These are phyloP conservation scores for Drechslerella dactyloides DNA, from an alignment of 2,329 filamentous ascomycete genomes.

Conservation along the genomic window DNA sequence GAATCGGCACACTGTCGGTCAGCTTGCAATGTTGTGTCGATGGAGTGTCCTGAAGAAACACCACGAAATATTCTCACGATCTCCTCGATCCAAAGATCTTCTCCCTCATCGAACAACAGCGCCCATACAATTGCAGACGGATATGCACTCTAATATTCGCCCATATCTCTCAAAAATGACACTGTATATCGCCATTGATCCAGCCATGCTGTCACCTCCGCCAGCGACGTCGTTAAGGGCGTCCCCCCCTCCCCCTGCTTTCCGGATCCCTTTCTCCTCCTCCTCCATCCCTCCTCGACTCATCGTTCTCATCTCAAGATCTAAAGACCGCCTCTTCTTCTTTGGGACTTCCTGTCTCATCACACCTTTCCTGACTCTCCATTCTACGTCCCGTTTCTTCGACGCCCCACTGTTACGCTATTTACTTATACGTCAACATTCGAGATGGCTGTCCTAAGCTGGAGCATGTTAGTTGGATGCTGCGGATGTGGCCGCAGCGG, in stretches of 20 bases:
- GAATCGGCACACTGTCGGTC: too few relatives aligned
- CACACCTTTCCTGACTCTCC: slow-evolving; percentile 16
- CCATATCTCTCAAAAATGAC: background rate
- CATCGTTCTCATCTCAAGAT: slow-evolving; percentile 21
- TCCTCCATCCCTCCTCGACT: slow-evolving; percentile 12
- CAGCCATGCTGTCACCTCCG: background rate
- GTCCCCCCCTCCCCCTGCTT: slow-evolving; percentile 39
- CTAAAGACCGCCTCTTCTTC: slow-evolving; percentile 26
- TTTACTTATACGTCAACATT: slow-evolving; percentile 33
- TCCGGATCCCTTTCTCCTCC: slow-evolving; percentile 18
- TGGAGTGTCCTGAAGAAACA: too few relatives aligned
- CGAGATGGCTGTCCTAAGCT: slow-evolving; percentile 36
- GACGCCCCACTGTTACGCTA: slow-evolving; percentile 27
- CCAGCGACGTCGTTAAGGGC: slow-evolving; percentile 18
- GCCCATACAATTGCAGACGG: too few relatives aligned
- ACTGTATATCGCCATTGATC: slow-evolving; percentile 3
- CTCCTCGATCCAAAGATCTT: too few relatives aligned
- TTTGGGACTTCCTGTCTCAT: slow-evolving; percentile 47
- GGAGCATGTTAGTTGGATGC: slow-evolving; percentile 50
- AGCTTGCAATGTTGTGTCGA: too few relatives aligned
- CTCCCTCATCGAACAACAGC: too few relatives aligned
- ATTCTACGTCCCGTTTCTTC: background rate
- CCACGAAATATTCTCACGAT: too few relatives aligned
- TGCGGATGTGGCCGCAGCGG: slow-evolving; percentile 44
- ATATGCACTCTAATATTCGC: background rate